Base-by-base conservation (phyloP, 2,329 filamentous ascomycete species). In the Periconia macrospinosa region DNA sequence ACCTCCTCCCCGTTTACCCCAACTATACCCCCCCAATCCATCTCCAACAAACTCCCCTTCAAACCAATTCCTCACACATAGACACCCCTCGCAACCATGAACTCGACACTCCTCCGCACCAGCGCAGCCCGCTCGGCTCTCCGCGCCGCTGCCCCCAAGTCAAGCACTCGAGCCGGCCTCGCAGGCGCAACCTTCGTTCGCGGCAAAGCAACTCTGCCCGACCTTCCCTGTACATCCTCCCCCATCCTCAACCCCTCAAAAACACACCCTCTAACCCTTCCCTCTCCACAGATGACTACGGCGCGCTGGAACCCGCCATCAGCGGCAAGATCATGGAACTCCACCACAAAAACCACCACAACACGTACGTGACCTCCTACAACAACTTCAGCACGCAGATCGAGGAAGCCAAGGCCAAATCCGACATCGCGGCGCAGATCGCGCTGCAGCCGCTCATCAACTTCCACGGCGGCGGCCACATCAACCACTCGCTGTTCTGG, bases 251-350 rank as follows among this genome's bases (percentile, higher is more conserved):
- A 33, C 10, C 15, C 2, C 18, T 17, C 33, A 13, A 44, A 45
- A 45, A 27, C 7, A 27, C 13, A 27, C 15, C 42, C 23, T 7
- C 33, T 37, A 37, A 37, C 33, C 33, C 33, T 6, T 10, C 33
- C 33, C 15, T n/a, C n/a, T 41, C 18, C 47, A 10, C 62, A 96
- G 93, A 97, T 75, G 94, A 97, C 83, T 99, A 97, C 77, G 91
- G 89, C 73, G 94, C 92, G 49, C 91, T 99, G 68, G 94, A 99
- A 80, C 85, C 84, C 63, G 76, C 83, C 72, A 83, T 96, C 79
- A 92, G 89, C 46, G 89, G 89, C 75, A 86, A 94, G 79, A 96
- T 96, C 81, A 96, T 96, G 92, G 90, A 96, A 80, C 85, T 96
- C 44, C 92, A 96, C 83, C 90, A 96, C 85, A 87, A 85, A 79